Evolutionary conservation across 805 yeast genomes (phyloP), one percentile per base, ranked within the genome.

Genomic region (Teunomyces gatunensis): DNA sequence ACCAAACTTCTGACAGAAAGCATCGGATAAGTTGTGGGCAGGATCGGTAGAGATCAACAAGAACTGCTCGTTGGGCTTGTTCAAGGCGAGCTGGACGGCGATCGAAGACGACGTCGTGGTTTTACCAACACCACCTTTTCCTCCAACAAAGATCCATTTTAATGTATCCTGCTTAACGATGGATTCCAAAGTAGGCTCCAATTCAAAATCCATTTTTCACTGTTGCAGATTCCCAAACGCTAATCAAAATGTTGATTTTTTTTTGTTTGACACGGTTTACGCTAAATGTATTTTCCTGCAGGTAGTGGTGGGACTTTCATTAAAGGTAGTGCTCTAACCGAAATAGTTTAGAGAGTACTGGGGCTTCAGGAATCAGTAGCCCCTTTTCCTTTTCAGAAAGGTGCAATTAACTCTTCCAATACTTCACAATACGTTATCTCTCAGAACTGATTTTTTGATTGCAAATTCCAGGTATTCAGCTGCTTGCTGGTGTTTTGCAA

Each of bases 91-190:
- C 70, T 94, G 98, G 53, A 91, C 85, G 18, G 99, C 96, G 56
- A 94, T 79, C 20, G 97, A 90, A 41, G 96, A 91, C 1, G 98
- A 92, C 3, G 97, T 88, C 21, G 99, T 94, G 53, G 99, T 94
- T 67, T 94, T 94, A 60, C 99, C 99, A 25, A 94, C 99, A 70
- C 99, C 99, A 67, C 99, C 99, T 75, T 94, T 94, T 57, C 99
- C 99, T 55, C 99, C 99, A 39, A 92, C 98, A 61, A 94, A 94
- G 53, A 94, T 85, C 99, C 99, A 94, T 63, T 87, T 88, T 62
- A 94, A 79, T 35, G 82, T 69, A 23, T 85, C 88, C 51, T 79
- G 83, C 25, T 69, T 55, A 45, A 87, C 73, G 46, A 87, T 71
- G 13, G 87, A 83, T 56, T 81, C 80, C 54, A 87, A 75, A 36